Evolutionary conservation across 176 grass and related monocot genomes (phyloP).

Genomic region (Oryza rufipogon): DNA sequence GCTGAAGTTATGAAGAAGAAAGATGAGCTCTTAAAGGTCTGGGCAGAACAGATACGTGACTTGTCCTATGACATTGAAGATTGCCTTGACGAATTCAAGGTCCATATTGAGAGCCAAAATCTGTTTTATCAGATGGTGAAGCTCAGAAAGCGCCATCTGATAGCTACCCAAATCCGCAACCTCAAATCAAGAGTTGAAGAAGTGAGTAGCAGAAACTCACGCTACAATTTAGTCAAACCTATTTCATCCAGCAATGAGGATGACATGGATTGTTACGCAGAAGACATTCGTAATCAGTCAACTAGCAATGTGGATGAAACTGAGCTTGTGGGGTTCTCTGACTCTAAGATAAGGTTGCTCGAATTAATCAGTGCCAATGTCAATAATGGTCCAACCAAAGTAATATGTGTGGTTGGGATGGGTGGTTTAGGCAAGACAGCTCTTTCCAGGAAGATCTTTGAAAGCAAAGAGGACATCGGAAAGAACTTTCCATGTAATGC

Average conservation of each 20-base stretch:
- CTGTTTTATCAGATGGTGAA: not conserved
- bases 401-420: not conserved
- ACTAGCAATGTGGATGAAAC: not conserved
- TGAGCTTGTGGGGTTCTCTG: not conserved
- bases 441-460: not conserved
- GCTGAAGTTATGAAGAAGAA: slow-evolving; percentile 25
- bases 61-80: not conserved
- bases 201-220: not conserved
- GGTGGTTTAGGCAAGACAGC: slow-evolving; percentile 15
- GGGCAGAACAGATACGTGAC: slow-evolving; percentile 19
- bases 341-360: not conserved
- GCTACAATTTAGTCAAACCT: slow-evolving; percentile 21
- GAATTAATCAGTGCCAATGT: not conserved
- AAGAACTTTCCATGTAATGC: not conserved
- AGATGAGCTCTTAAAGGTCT: not conserved
- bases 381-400: not conserved
- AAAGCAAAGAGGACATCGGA: not conserved
- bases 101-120: not conserved
- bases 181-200: slow-evolving; percentile 34
- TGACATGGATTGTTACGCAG: not conserved
- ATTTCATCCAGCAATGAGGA: not conserved
- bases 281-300: not conserved
- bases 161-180: slow-evolving; percentile 22
- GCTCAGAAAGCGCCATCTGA: not conserved
- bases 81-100: not conserved